Percentiles rank a stretch among this genome's conserved stretches.
phyloP scores from a whole-genome alignment of 148 eudicot genomes.

The Hydrangea macrophylla region DNA sequence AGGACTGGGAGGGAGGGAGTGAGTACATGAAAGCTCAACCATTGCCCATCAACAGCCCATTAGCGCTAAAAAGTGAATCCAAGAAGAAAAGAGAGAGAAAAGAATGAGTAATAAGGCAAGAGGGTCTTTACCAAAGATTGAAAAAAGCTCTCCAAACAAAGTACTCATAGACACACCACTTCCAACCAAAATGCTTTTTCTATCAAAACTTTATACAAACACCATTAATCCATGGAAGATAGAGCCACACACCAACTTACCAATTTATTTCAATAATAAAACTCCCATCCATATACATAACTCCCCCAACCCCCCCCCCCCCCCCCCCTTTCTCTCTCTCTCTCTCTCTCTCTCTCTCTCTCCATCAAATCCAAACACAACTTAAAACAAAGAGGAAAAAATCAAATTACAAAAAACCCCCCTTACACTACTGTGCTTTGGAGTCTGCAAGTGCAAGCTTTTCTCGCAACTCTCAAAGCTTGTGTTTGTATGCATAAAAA shows the following conservation, averaged over 20 bases:
- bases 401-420: neutral
- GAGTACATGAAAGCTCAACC: neutral
- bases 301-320: too few species aligned
- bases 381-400: slow-evolving; percentile 7
- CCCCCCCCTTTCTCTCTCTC: too few species aligned
- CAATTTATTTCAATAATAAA: neutral
- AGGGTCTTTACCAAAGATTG: neutral
- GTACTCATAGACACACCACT: slow-evolving; percentile 12
- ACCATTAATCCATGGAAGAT: slow-evolving; percentile 2
- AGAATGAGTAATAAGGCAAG: too few species aligned
- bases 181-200: slow-evolving; percentile 22
- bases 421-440: slow-evolving; percentile 16
- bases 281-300: neutral
- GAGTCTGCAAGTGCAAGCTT: slow-evolving; percentile 24
- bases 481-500: too few species aligned
- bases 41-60: slow-evolving; percentile 24
- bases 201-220: too few species aligned
- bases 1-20: too few species aligned
- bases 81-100: neutral
- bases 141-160: neutral
- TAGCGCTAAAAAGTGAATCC: slow-evolving; percentile 24
- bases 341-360: too few species aligned
- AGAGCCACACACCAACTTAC: neutral
- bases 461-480: slow-evolving; percentile 24
- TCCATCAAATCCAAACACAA: slow-evolving; percentile 3